Evolutionary conservation across 2,329 filamentous ascomycete genomes (phyloP).

Genomic region (Akanthomyces uredinophilus): DNA sequence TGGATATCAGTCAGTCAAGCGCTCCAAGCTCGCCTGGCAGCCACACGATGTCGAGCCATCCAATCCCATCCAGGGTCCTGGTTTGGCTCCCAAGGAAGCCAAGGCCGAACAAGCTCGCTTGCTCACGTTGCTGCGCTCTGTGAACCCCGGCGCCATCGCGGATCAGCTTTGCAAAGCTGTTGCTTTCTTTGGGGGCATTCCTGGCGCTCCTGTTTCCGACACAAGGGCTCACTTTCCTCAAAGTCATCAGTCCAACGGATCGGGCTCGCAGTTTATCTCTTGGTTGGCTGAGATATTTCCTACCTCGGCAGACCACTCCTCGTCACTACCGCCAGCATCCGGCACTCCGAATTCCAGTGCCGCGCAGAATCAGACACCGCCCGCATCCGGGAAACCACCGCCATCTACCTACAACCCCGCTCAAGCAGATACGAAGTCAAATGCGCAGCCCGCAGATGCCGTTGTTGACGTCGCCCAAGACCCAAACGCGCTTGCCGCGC

Average conservation of each 20-base stretch:
- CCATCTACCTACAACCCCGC: neutral
- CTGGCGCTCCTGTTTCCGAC: slow-evolving; percentile 48
- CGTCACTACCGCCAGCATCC: neutral
- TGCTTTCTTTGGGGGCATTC: slow-evolving; percentile 58
- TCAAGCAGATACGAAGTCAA: neutral
- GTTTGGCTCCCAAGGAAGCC: slow-evolving; percentile 37
- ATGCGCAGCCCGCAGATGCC: neutral
- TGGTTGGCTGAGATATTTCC: slow-evolving; percentile 63
- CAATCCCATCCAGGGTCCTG: slow-evolving; percentile 5
- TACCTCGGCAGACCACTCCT: slow-evolving; percentile 11
- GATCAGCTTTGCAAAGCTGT: slow-evolving; percentile 59
- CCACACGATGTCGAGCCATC: slow-evolving; percentile 22
- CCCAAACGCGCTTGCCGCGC: slow-evolving; percentile 13
- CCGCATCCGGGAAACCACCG: neutral
- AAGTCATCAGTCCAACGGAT: slow-evolving; percentile 52
- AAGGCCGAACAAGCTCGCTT: slow-evolving; percentile 57
- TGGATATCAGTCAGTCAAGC: slow-evolving; percentile 47
- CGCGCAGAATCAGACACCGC: neutral
- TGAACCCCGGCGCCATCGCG: slow-evolving; percentile 52
- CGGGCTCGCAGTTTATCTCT: slow-evolving; percentile 53
- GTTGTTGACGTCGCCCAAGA: neutral
- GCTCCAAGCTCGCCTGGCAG: slow-evolving; percentile 34
- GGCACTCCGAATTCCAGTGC: neutral
- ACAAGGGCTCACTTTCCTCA: slow-evolving; percentile 48
- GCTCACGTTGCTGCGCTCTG: slow-evolving; percentile 49